Evolutionary conservation across 2,329 filamentous ascomycete genomes (phyloP), one percentile per base, ranked within the genome.

Genomic region (Neopestalotiopsis sp.): DNA sequence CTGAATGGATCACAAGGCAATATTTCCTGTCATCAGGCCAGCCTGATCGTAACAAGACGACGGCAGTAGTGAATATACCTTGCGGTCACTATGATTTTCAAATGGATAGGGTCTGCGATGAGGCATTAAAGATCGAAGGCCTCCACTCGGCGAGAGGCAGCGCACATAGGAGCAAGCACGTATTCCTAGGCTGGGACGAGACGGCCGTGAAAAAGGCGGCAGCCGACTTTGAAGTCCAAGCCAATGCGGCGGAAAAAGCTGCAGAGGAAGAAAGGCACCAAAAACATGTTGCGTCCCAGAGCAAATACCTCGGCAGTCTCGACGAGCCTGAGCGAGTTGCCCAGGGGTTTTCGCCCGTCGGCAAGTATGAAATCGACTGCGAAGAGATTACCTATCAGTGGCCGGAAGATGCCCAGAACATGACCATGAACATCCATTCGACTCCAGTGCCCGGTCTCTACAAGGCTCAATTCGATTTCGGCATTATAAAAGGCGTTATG

Each of bases 401-500:
- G 74, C 73, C 75, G 13, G 71, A 74, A 34, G 14, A 64, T 28
- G 70, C 72, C 58, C 71, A 73, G 40, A 74, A 74, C 24, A 68
- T 78, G 65, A 73, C 67, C 5, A 69, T 79, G 42, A 70, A 78
- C 61, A 71, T 79, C 30, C 67, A 65, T 4, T 65, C 70, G 32
- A 77, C 75, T 24, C 69, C 71, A 20, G 70, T 72, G 13, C 63
- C 72, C 3, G 74, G 74, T 49, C 67, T 79, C 62, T 79, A 74
- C 69, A 70, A 75, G 67, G 76, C 70, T 49, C 71, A 73, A 17
- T 77, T 79, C 60, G 71, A 80, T 67, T 77, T 78, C 68, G 74
- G 78, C 20, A 68, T 77, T 32, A 42, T 78, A 4, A 70, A 77
- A 32, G 77, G 77, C 49, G 71, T 76, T 28, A 77, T 79, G 74